Conservation (phyloP, 805 yeast genomes). For the Pichia scutulata region DNA sequence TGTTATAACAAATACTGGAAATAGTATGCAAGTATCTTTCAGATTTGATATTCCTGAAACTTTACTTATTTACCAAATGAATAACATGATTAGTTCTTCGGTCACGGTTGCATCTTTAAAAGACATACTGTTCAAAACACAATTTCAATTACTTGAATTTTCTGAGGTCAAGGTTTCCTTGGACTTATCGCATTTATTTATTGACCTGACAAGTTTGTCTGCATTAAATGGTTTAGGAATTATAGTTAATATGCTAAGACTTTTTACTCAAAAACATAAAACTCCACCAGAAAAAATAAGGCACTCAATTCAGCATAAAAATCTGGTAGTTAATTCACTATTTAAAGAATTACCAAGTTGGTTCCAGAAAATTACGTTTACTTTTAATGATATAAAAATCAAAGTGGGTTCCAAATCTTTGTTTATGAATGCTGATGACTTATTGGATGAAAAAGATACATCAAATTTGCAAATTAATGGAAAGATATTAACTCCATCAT, state of each 20-base stretch:
- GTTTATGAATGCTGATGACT: slow-evolving; percentile 11
- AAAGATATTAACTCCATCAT: slow-evolving; percentile 6
- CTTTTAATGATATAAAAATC: slow-evolving; percentile 7
- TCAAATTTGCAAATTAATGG: neutral
- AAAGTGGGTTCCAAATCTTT: slow-evolving; percentile 18
- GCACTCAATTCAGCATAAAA: neutral
- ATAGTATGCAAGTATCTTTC: slow-evolving; percentile 6
- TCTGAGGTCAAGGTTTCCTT: neutral
- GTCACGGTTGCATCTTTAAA: slow-evolving; percentile 4
- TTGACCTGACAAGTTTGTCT: slow-evolving; percentile 24
- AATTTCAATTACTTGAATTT: neutral
- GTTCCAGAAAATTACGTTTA: slow-evolving; percentile 24
- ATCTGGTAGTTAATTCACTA: slow-evolving; percentile 11
- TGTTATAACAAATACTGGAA: slow-evolving; percentile 2
- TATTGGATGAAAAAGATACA: slow-evolving; percentile 6
- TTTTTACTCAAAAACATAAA: neutral
- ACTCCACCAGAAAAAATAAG: neutral
- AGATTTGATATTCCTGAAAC: slow-evolving; percentile 19
- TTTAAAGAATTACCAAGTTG: slow-evolving; percentile 29
- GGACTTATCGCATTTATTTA: neutral
- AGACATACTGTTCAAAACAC: slow-evolving; percentile 16
- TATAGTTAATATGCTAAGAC: neutral
- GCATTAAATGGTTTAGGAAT: slow-evolving; percentile 22
- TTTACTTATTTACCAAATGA: slow-evolving; percentile 16
- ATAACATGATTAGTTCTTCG: slow-evolving; percentile 2